Percentiles rank a stretch among this genome's conserved stretches.
Conservation (phyloP, 2,329 filamentous ascomycete genomes). For the Claviceps paspali region DNA sequence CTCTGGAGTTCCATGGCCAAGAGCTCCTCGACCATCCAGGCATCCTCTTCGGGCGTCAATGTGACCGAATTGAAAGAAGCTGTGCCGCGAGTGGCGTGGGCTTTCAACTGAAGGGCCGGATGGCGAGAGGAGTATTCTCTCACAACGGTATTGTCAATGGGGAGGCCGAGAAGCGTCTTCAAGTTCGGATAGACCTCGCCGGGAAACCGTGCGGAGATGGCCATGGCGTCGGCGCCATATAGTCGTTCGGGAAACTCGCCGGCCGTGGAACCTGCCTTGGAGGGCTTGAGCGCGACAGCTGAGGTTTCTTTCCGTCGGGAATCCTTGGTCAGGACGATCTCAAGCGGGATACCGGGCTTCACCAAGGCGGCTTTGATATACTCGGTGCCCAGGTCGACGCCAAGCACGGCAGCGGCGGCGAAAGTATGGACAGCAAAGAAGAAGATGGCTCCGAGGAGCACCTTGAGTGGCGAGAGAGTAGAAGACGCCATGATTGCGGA, state of each 20-base stretch:
- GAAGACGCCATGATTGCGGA: slow-evolving; percentile 18
- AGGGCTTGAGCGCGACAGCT: slow-evolving; percentile 84
- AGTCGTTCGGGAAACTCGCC: slow-evolving; percentile 70
- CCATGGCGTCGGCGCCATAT: slow-evolving; percentile 84
- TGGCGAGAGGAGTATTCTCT: slow-evolving; percentile 60
- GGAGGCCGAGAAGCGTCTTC: slow-evolving; percentile 74
- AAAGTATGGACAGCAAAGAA: slow-evolving; percentile 29
- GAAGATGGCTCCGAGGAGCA: slow-evolving; percentile 23
- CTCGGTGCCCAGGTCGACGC: slow-evolving; percentile 87
- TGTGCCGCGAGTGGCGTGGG: slow-evolving; percentile 46
- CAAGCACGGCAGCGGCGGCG: slow-evolving; percentile 60
- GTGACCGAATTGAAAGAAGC: slow-evolving; percentile 67
- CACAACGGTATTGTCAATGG: slow-evolving; percentile 43
- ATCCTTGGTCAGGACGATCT: slow-evolving; percentile 96
- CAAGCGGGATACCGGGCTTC: slow-evolving; percentile 90
- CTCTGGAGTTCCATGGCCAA: slow-evolving; percentile 93
- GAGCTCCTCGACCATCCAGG: slow-evolving; percentile 77
- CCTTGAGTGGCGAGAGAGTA: slow-evolving; percentile 20
- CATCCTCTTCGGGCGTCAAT: slow-evolving; percentile 45
- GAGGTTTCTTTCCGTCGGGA: slow-evolving; percentile 90
- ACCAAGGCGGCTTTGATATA: slow-evolving; percentile 94
- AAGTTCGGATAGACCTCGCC: slow-evolving; percentile 90
- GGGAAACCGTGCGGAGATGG: slow-evolving; percentile 74
- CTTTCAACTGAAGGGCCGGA: slow-evolving; percentile 58
- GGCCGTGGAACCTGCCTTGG: slow-evolving; percentile 44